phyloP scores from a whole-genome alignment of 805 yeast genomes.

The Ogataea dorogensis region DNA sequence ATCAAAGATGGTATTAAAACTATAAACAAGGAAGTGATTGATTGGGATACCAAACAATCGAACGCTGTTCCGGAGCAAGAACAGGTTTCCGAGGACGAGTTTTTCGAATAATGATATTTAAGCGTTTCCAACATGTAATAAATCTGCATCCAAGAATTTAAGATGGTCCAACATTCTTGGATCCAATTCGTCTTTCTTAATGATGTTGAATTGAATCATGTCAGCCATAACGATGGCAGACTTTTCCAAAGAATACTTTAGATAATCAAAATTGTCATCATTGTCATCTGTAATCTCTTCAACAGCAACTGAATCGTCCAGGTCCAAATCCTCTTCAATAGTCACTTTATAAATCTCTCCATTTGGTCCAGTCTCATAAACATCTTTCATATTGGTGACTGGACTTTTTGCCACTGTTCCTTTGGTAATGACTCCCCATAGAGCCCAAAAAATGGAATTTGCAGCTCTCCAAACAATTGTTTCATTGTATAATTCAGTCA shows the following conservation, averaged over 20 bases:
- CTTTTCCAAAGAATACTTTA: slow-evolving; percentile 74
- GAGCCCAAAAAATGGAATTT: slow-evolving; percentile 75
- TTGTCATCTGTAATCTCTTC: slow-evolving; percentile 30
- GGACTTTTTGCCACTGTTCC: slow-evolving; percentile 22
- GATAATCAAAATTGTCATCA: slow-evolving; percentile 73
- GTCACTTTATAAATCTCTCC: slow-evolving; percentile 46
- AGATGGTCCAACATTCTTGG: slow-evolving; percentile 35
- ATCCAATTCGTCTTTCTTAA: slow-evolving; percentile 33
- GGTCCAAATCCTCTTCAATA: slow-evolving; percentile 27
- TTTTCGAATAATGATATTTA: slow-evolving; percentile 30
- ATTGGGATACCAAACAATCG: slow-evolving; percentile 10
- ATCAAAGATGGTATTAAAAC: slow-evolving; percentile 42
- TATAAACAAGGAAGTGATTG: slow-evolving; percentile 10
- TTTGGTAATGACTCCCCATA: slow-evolving; percentile 78
- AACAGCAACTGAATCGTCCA: slow-evolving; percentile 30
- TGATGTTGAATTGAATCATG: slow-evolving; percentile 56
- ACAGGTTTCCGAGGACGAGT: slow-evolving; percentile 33
- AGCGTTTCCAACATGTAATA: slow-evolving; percentile 17
- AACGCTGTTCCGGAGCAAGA: slow-evolving; percentile 1
- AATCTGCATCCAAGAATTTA: slow-evolving; percentile 42
- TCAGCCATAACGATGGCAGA: slow-evolving; percentile 74
- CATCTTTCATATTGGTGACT: slow-evolving; percentile 1
- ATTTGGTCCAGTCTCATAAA: slow-evolving; percentile 51
- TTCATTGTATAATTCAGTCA: slow-evolving; percentile 59
- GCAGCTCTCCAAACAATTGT: slow-evolving; percentile 77